Percentiles rank a stretch among this genome's conserved stretches.
These are phyloP conservation scores for Crithidia brevicula DNA, from an alignment of 208 protist species.

Conservation along the genomic window DNA sequence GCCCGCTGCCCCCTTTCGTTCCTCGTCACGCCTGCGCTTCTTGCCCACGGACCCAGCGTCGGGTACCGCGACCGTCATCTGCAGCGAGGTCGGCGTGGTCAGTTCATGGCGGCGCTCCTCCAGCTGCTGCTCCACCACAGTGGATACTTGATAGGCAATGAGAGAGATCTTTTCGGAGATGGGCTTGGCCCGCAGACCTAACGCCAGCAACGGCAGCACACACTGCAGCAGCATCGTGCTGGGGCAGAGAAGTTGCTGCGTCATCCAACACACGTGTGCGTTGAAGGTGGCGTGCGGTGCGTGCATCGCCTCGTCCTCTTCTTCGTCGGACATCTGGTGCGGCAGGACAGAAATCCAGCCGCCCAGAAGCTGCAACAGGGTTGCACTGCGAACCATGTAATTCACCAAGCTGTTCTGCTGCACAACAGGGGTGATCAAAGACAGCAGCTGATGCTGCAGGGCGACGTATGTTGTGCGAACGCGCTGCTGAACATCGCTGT, in stretches of 20 bases:
- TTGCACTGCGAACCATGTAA: constrained; percentile 87
- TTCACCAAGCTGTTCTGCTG: constrained; percentile 63
- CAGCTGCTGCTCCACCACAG: constrained; percentile 74
- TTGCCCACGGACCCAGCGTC: constrained; percentile 11
- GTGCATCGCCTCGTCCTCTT: constrained; percentile 4
- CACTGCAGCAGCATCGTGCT: constrained; percentile 24
- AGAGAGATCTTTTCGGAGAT: constrained; percentile 66
- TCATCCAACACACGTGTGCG: constrained; percentile 46
- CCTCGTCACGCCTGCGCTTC: constrained; percentile 13
- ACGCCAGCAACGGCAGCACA: constrained; percentile 54
- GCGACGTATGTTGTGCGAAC: constrained; percentile 34
- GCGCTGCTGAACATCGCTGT: constrained; percentile 28
- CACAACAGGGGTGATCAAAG: constrained; percentile 58
- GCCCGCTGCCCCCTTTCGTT: not conserved
- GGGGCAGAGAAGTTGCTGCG: constrained; percentile 31
- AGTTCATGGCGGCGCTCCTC: constrained; percentile 57
- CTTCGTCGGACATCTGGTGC: constrained; percentile 12
- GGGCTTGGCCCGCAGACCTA: constrained; percentile 45
- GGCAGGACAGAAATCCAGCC: constrained; percentile 74
- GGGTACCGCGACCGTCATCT: not conserved
- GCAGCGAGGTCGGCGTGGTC: constrained; percentile 11
- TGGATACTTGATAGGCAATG: constrained; percentile 54
- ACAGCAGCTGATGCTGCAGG: constrained; percentile 60
- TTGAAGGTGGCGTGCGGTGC: constrained; percentile 15
- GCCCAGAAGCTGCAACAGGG: constrained; percentile 82